Evolutionary conservation across 495 filamentous ascomycete species (phyloP), one percentile per base, ranked within the genome.

Genomic region (Aspergillus carlsbadensis): DNA sequence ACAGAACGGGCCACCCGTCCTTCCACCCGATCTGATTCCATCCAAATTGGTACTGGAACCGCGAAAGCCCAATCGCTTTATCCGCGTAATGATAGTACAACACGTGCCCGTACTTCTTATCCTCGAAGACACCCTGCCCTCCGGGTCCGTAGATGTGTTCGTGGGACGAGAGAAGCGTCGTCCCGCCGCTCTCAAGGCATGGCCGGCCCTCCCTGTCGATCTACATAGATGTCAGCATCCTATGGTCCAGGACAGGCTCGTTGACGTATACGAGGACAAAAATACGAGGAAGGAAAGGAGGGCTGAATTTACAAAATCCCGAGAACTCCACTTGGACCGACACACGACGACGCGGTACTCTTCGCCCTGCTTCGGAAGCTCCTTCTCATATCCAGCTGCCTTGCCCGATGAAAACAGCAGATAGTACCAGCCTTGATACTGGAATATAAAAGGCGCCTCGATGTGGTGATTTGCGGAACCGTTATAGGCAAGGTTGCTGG

Each of bases 31-130:
- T 74, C 13, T 68, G 70, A 56, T 89, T 89, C 79, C 81, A 85
- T 5, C 85, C 84, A 60, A 87, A 87, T 56, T 68, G 68, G 67
- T 87, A 84, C 55, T 86, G 81, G 15, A 39, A 29, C 13, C 55
- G 34, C 0, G 69, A 75, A 47, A 80, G 80, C 0, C 85, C 85
- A 52, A 83, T 72, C 14, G 65, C 69, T 3, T 79, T 86, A 57
- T 83, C 73, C 20, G 80, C 63, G 52, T 88, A 89, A 63, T 90
- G 86, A 63, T 90, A 90, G 65, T 89, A 89, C n/a, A 90, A 74
- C 5, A 89, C 75, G 18, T 78, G 62, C 0, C 77, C 76, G 6
- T 71, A 60, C n/a, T 65, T 58, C 6, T 69, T 66, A 65, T 81
- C 78, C 34, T 68, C 67, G 36, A 77, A 63, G 13, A 83, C 67